These are phyloP conservation scores for Mortierella sp. DNA, from an alignment of 371 early-diverging fungal genomes.

Conservation along the genomic window DNA sequence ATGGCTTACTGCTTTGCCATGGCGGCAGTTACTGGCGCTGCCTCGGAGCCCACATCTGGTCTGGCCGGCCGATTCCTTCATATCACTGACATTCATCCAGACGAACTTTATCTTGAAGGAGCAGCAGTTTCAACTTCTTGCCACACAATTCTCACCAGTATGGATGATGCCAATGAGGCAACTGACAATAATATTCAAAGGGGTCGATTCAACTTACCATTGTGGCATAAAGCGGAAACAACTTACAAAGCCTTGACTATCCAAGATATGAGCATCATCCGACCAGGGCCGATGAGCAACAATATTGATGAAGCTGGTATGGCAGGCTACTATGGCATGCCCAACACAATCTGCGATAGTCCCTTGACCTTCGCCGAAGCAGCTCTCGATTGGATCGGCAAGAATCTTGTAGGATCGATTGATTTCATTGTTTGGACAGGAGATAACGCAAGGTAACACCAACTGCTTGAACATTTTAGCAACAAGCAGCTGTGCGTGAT, in stretches of 20 bases:
- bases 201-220: not conserved
- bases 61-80: slow-evolving; percentile 74
- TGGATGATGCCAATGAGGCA: slow-evolving; percentile 18
- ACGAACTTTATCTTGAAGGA: slow-evolving; percentile 65
- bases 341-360: slow-evolving; percentile 77
- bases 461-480: not conserved
- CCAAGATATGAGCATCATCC: not conserved
- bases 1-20: slow-evolving; percentile 5
- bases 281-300: slow-evolving; percentile 7
- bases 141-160: slow-evolving; percentile 54
- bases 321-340: slow-evolving; percentile 66
- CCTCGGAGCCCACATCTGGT: slow-evolving; percentile 8
- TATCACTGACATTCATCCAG: slow-evolving; percentile 81
- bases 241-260: not conserved
- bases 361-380: slow-evolving; percentile 73
- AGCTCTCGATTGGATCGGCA: slow-evolving; percentile 74
- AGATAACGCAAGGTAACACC: slow-evolving; percentile 75
- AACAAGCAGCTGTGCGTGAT: not conserved
- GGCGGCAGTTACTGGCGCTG: not conserved
- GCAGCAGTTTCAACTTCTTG: slow-evolving; percentile 68
- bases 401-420: slow-evolving; percentile 65
- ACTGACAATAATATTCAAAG: slow-evolving; percentile 10
- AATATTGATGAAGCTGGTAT: slow-evolving; percentile 25
- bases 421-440: slow-evolving; percentile 90
- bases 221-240: too few species aligned